A percentile compares a stretch with the other conserved stretches of the same genome.
These are phyloP conservation scores for Xeromyces bisporus DNA, from an alignment of 495 filamentous ascomycete species.

Conservation along the genomic window DNA sequence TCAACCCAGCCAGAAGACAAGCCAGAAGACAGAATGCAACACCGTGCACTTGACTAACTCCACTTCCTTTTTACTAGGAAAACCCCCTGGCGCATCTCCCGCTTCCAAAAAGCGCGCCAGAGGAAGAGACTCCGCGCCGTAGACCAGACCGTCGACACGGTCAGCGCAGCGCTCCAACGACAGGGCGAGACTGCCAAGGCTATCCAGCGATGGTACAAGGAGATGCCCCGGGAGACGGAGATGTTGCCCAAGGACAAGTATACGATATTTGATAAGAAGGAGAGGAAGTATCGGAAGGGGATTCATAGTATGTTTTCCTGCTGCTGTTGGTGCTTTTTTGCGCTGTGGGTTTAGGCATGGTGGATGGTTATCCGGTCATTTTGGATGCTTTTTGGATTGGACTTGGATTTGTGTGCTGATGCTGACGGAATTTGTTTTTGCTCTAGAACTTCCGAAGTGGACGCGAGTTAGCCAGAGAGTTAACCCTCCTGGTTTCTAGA, in stretches of 20 bases:
- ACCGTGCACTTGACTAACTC: conserved; percentile 3
- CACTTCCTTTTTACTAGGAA: conserved; percentile 45
- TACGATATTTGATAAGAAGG: conserved; percentile 92
- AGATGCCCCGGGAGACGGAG: conserved; percentile 92
- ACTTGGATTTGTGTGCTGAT: background rate
- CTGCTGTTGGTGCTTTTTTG: conserved; percentile 2
- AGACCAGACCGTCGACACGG: conserved; percentile 60
- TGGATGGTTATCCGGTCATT: no score
- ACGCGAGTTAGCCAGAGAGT: conserved; percentile 82
- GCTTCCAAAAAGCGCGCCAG: conserved; percentile 77
- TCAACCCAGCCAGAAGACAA: background rate
- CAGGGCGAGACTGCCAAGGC: conserved; percentile 50
- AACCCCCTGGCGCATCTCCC: conserved; percentile 90
- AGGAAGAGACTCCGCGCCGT: conserved; percentile 72
- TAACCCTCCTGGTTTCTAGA: conserved; percentile 86
- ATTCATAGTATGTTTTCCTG: conserved; percentile 66
- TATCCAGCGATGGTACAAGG: conserved; percentile 72
- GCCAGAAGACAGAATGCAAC: background rate
- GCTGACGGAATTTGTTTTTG: conserved; percentile 1
- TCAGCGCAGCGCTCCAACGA: conserved; percentile 59
- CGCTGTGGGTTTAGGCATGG: no score
- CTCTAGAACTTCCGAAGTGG: conserved; percentile 80
- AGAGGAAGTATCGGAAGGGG: conserved; percentile 85
- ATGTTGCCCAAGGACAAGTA: conserved; percentile 97
- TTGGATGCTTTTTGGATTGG: background rate